phyloP scores from a whole-genome alignment of 2,329 filamentous ascomycete genomes.

The Fonsecaea pedrosoi region DNA sequence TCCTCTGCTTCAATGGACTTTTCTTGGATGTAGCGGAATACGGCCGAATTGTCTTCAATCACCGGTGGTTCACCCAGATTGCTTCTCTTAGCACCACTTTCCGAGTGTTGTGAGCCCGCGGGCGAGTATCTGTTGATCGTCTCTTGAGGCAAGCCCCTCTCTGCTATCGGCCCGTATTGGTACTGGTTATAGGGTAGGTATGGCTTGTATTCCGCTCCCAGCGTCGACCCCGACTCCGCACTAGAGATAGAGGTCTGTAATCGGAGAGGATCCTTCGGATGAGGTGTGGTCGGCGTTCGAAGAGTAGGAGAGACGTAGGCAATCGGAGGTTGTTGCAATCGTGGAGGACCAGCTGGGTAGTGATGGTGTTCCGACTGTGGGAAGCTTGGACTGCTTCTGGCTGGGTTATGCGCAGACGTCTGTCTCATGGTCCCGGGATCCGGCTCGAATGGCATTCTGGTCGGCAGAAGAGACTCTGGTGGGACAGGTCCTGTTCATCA shows the following conservation, averaged over 20 bases:
- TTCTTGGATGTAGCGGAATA: slow-evolving; percentile 35
- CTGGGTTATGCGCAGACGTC: slow-evolving; percentile 26
- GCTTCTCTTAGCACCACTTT: slow-evolving; percentile 12
- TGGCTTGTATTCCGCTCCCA: slow-evolving; percentile 31
- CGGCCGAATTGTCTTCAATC: slow-evolving; percentile 34
- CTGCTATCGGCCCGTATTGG: slow-evolving; percentile 27
- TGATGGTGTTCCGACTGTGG: slow-evolving; percentile 19
- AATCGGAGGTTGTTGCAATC: slow-evolving; percentile 19
- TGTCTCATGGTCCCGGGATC: slow-evolving; percentile 32
- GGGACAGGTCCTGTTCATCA: slow-evolving; percentile 25
- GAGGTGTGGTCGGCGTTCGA: slow-evolving; percentile 12
- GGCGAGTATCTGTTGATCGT: slow-evolving; percentile 22
- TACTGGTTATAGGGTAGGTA: slow-evolving; percentile 30
- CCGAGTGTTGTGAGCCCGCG: slow-evolving; percentile 20
- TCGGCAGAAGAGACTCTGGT: slow-evolving; percentile 8
- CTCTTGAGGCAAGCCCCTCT: slow-evolving; percentile 25
- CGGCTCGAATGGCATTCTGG: slow-evolving; percentile 26
- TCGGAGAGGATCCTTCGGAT: slow-evolving; percentile 27
- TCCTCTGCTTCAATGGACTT: slow-evolving; percentile 39
- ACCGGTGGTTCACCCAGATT: slow-evolving; percentile 26
- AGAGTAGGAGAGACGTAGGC: slow-evolving; percentile 28
- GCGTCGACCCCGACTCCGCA: slow-evolving; percentile 35
- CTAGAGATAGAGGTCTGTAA: slow-evolving; percentile 38
- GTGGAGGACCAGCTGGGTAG: slow-evolving; percentile 10
- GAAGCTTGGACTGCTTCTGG: slow-evolving; percentile 11